phyloP scores from a whole-genome alignment of 768 basidiomycete genomes.

The Phaffia australis region DNA sequence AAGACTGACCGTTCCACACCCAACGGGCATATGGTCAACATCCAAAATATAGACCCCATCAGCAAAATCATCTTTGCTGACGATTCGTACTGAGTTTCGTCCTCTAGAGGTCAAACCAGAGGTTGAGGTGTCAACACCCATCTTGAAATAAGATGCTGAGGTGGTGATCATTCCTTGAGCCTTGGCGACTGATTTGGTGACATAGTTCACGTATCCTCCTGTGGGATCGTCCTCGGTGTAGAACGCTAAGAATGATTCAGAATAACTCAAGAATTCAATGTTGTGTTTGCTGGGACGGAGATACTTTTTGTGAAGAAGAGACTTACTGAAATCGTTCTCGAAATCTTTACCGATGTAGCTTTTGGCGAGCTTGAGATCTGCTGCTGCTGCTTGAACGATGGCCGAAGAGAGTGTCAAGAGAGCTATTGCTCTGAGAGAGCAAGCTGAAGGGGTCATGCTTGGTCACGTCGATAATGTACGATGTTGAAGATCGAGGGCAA shows the following conservation, averaged over 20 bases:
- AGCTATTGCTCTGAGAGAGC: too few relatives aligned
- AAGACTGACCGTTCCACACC: constrained; percentile 36
- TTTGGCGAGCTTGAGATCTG: constrained; percentile 29
- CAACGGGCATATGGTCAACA: constrained; percentile 37
- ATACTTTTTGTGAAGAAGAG: not conserved
- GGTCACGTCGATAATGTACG: too few relatives aligned
- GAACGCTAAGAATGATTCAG: constrained; percentile 29
- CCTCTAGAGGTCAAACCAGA: constrained; percentile 32
- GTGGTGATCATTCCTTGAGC: constrained; percentile 26
- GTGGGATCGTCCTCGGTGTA: constrained; percentile 36
- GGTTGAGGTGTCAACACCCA: constrained; percentile 32
- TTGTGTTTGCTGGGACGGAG: not conserved
- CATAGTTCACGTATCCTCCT: constrained; percentile 31
- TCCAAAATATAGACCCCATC: constrained; percentile 39
- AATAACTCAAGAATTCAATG: not conserved
- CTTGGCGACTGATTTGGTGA: constrained; percentile 30
- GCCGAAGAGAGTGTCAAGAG: not conserved
- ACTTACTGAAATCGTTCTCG: constrained; percentile 32
- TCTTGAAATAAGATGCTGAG: constrained; percentile 30
- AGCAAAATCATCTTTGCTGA: constrained; percentile 33
- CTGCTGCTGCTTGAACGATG: not conserved
- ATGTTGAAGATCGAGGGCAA: too few relatives aligned
- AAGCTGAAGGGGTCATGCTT: too few relatives aligned
- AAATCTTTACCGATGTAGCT: constrained; percentile 33
- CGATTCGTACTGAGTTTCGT: constrained; percentile 34